These are phyloP conservation scores for Nannochloropsis salina DNA, from an alignment of 108 stramenopile genomes.

Conservation along the genomic window DNA sequence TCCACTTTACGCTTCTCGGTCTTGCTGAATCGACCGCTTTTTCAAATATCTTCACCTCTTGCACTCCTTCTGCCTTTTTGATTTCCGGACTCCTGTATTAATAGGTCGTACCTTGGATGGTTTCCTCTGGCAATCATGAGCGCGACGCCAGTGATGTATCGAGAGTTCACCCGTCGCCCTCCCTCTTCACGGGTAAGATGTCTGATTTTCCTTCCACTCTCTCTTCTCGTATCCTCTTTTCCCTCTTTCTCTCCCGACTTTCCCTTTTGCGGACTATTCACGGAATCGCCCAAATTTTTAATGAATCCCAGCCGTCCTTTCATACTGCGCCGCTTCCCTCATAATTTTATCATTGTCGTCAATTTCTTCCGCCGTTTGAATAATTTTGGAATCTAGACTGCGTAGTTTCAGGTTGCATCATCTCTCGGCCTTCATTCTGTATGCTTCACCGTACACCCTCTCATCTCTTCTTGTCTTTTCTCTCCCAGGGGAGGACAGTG, in stretches of 20 bases:
- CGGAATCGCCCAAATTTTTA: too few relatives aligned
- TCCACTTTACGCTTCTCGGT: not conserved
- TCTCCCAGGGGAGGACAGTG: constrained; percentile 37
- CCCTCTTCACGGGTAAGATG: constrained; percentile 28
- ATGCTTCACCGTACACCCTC: not conserved
- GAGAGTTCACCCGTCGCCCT: not conserved
- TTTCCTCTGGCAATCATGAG: constrained; percentile 51
- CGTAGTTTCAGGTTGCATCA: too few relatives aligned
- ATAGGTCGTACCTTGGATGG: constrained; percentile 48
- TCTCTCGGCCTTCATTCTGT: not conserved
- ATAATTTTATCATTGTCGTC: too few relatives aligned
- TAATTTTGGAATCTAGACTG: too few relatives aligned
- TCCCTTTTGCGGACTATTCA: not conserved
- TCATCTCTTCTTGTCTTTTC: not conserved
- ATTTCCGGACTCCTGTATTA: not conserved
- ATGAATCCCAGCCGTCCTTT: too few relatives aligned
- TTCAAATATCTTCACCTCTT: not conserved
- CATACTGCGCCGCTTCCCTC: too few relatives aligned
- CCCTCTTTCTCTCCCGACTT: not conserved
- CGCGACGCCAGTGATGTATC: constrained; percentile 34
- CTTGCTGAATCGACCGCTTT: not conserved
- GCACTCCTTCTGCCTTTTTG: not conserved
- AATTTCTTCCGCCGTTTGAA: too few relatives aligned
- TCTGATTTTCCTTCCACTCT: not conserved
- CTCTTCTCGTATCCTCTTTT: not conserved